A percentile compares a stretch with the other conserved stretches of the same genome.
Conservation (phyloP, 2,329 filamentous ascomycete genomes). For the Colletotrichum echinochloae region DNA sequence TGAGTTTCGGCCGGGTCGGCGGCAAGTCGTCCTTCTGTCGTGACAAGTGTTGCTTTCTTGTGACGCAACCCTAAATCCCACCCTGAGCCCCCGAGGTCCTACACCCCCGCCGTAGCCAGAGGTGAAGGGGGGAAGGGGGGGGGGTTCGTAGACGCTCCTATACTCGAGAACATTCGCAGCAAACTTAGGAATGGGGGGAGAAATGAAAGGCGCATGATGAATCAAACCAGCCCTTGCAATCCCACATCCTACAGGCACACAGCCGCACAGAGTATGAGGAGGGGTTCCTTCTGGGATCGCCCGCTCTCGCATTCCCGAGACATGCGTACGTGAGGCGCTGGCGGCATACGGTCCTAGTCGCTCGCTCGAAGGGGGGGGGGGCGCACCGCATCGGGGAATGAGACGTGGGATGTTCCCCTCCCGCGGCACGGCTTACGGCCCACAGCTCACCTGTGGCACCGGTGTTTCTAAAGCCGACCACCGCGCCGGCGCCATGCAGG, state of each 20-base stretch:
- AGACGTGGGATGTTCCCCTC: neutral
- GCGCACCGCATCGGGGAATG: neutral
- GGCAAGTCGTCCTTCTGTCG: slow-evolving; percentile 24
- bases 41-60: slow-evolving; percentile 7
- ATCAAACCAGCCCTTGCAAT: slow-evolving; percentile 13
- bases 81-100: slow-evolving; percentile 16
- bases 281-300: slow-evolving; percentile 19
- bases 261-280: too few species aligned
- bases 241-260: neutral
- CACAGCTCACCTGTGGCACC: neutral
- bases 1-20: slow-evolving; percentile 9
- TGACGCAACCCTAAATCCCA: slow-evolving; percentile 13
- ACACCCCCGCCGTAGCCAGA: neutral
- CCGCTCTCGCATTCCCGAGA: slow-evolving; percentile 36
- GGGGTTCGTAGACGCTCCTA: neutral
- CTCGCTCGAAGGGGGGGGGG: slow-evolving; percentile 24
- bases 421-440: slow-evolving; percentile 2
- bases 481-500: slow-evolving; percentile 16
- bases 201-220: neutral
- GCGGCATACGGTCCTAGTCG: slow-evolving; percentile 29
- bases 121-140: neutral
- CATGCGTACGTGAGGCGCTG: slow-evolving; percentile 26
- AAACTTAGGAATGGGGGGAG: neutral
- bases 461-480: slow-evolving; percentile 23
- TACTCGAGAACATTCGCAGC: neutral